Percentiles rank a stretch among this genome's conserved stretches.
phyloP scores from a whole-genome alignment of 2,329 filamentous ascomycete species.

The Alternaria triticimaculans region DNA sequence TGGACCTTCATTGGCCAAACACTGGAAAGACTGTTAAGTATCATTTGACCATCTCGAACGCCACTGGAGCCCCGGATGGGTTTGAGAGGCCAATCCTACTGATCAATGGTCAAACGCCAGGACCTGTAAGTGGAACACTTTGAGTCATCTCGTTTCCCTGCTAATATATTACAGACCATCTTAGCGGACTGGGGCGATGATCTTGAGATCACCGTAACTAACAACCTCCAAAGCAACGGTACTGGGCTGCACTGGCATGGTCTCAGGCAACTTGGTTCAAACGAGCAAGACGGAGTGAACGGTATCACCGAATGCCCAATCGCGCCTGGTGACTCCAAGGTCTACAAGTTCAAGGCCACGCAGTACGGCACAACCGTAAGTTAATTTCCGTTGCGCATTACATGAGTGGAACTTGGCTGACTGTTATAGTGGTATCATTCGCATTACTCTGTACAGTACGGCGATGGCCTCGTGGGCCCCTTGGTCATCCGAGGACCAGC shows the following conservation, averaged over 20 bases:
- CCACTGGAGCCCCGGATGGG: constrained; percentile 56
- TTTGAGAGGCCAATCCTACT: constrained; percentile 49
- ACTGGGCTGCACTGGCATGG: constrained; percentile 63
- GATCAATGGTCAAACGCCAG: constrained; percentile 57
- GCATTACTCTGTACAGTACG: constrained; percentile 53
- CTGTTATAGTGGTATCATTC: constrained; percentile 55
- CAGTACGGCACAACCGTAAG: constrained; percentile 45
- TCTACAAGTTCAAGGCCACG: constrained; percentile 45
- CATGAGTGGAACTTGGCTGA: constrained; percentile 31
- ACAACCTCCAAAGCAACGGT: constrained; percentile 51
- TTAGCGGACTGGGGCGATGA: constrained; percentile 52
- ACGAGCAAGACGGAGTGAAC: constrained; percentile 55
- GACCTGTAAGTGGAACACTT: constrained; percentile 49
- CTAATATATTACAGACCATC: constrained; percentile 48
- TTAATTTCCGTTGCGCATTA: not conserved
- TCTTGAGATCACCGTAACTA: constrained; percentile 49
- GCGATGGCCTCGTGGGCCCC: constrained; percentile 51
- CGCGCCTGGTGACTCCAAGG: constrained; percentile 58
- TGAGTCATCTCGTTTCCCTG: not conserved
- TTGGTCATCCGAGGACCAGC: constrained; percentile 53
- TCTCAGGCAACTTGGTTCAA: constrained; percentile 51
- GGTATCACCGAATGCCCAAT: constrained; percentile 71
- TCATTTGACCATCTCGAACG: constrained; percentile 53
- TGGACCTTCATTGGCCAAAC: constrained; percentile 51
- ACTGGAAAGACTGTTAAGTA: constrained; percentile 54